Evolutionary conservation across 352 stramenopile species (phyloP).

Genomic region (Phytophthora melonis): DNA sequence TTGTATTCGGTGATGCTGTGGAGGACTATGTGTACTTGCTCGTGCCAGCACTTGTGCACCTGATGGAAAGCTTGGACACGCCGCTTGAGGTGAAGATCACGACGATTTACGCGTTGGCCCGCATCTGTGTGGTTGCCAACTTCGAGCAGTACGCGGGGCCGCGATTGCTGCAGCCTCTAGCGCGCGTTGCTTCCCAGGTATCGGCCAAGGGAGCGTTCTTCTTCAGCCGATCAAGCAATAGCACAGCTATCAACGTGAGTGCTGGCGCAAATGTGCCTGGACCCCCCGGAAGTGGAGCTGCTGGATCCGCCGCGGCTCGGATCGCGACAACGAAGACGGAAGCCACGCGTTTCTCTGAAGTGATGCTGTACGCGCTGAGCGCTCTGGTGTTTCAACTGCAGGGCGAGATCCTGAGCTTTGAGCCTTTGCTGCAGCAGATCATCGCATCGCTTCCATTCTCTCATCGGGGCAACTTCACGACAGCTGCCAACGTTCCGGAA

Average conservation of each 20-base stretch:
- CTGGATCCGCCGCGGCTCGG: constrained; percentile 26
- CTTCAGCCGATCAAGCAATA: constrained; percentile 54
- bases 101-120: constrained; percentile 72
- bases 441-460: constrained; percentile 62
- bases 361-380: constrained; percentile 79
- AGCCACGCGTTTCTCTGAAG: constrained; percentile 75
- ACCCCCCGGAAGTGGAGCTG: constrained; percentile 22
- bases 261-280: constrained; percentile 13
- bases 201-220: constrained; percentile 77
- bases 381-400: constrained; percentile 84
- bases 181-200: constrained; percentile 80
- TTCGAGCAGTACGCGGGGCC: constrained; percentile 87
- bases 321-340: constrained; percentile 74
- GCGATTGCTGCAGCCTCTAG: constrained; percentile 72
- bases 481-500: constrained; percentile 27
- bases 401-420: constrained; percentile 75
- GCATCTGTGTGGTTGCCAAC: constrained; percentile 70
- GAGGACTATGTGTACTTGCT: constrained; percentile 96
- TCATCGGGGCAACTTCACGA: constrained; percentile 36
- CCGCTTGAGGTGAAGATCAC: constrained; percentile 81
- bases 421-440: constrained; percentile 74
- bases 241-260: constrained; percentile 14
- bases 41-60: constrained; percentile 92
- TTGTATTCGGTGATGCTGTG: constrained; percentile 93
- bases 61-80: constrained; percentile 93